Percentiles rank a stretch among this genome's conserved stretches.
These are phyloP conservation scores for Amanita rimosa DNA, from an alignment of 768 basidiomycete genomes.

Conservation along the genomic window DNA sequence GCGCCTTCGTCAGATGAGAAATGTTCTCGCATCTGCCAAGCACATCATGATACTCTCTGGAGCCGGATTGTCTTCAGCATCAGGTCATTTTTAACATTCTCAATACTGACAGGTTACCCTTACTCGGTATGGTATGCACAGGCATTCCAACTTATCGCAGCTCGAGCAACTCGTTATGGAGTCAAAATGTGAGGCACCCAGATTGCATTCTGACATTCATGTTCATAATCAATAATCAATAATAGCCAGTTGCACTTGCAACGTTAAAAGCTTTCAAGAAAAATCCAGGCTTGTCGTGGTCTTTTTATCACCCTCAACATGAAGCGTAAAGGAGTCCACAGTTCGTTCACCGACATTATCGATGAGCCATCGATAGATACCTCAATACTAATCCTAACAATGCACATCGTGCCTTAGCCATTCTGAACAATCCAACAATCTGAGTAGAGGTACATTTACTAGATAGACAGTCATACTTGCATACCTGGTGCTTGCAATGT, in stretches of 20 bases:
- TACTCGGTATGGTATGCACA: no score
- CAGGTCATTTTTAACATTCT: constrained; percentile 25
- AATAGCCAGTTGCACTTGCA: constrained; percentile 40
- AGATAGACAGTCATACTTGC: no score
- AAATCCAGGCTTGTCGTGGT: constrained; percentile 44
- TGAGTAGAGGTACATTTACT: no score
- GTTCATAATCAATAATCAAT: constrained; percentile 10
- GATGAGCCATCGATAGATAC: constrained; percentile 28
- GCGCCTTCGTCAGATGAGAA: constrained; percentile 11
- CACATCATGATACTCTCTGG: constrained; percentile 34
- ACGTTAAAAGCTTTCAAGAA: constrained; percentile 36
- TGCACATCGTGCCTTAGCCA: constrained; percentile 42
- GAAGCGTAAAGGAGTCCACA: constrained; percentile 24
- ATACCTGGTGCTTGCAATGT: no score
- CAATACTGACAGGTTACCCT: not conserved
- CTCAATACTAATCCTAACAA: constrained; percentile 37
- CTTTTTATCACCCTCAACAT: constrained; percentile 57
- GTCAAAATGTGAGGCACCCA: not conserved
- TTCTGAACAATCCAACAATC: constrained; percentile 31
- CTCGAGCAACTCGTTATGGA: not conserved
- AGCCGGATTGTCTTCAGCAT: constrained; percentile 56
- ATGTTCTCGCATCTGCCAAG: constrained; percentile 15
- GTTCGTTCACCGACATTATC: no score
- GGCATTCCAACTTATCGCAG: constrained; percentile 7
- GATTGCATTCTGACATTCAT: constrained; percentile 32